Conservation (phyloP, 768 basidiomycete species). For the Pulveroboletus frians region DNA sequence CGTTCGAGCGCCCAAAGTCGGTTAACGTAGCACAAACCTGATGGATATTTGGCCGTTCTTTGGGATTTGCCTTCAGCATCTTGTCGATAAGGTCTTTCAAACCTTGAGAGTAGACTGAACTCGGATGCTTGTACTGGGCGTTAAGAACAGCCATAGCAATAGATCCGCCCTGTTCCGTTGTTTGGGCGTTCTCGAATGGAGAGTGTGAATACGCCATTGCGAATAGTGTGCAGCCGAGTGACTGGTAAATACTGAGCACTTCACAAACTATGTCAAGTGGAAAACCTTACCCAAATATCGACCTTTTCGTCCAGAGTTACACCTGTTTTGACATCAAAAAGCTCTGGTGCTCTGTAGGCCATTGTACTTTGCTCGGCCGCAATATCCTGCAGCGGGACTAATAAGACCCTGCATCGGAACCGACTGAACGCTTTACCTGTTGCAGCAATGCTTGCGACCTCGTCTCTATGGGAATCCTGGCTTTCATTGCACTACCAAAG, state of each 20-base stretch:
- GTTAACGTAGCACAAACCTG: constrained; percentile 44
- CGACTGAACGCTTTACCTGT: constrained; percentile 51
- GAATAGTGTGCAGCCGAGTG: constrained; percentile 90
- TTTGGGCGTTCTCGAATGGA: constrained; percentile 90
- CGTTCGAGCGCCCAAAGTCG: not conserved
- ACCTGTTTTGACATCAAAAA: constrained; percentile 96
- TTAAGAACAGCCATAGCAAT: constrained; percentile 97
- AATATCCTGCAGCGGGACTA: constrained; percentile 58
- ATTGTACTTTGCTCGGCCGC: constrained; percentile 98
- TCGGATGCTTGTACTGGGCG: constrained; percentile 88
- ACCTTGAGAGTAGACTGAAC: constrained; percentile 80
- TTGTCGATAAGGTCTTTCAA: constrained; percentile 76
- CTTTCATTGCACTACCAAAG: constrained; percentile 88
- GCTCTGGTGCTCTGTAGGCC: constrained; percentile 96
- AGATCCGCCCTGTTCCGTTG: constrained; percentile 90
- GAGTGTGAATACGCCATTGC: constrained; percentile 95
- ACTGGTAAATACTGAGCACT: constrained; percentile 45
- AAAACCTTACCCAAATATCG: constrained; percentile 80
- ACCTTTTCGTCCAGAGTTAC: constrained; percentile 86
- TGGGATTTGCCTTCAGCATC: constrained; percentile 80
- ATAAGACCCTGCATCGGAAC: constrained; percentile 1
- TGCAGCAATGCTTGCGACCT: constrained; percentile 85
- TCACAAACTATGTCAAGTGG: not conserved
- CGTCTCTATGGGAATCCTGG: constrained; percentile 74
- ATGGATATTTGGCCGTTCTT: constrained; percentile 80